Base-by-base conservation (phyloP, 2,329 filamentous ascomycete genomes). In the Neonectria ditissima region DNA sequence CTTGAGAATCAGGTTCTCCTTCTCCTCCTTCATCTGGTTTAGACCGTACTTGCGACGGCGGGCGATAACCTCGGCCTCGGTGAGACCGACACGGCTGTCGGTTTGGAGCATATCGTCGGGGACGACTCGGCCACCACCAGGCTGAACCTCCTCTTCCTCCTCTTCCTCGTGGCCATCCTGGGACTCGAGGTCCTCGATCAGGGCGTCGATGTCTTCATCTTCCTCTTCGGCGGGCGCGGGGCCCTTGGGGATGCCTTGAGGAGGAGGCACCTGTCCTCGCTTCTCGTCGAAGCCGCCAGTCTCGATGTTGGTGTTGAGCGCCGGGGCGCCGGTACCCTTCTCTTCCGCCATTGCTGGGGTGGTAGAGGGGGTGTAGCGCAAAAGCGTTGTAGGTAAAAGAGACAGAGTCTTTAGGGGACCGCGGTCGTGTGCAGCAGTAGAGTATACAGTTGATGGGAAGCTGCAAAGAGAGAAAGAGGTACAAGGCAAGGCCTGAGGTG, bases 11-110 rank as follows among this genome's bases (percentile, higher is more conserved):
- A 94, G 75, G 75, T 94, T 97, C 81, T 94, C 91, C 82, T 93
- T 94, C 83, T 95, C 92, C 81, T 97, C 92, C 81, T 92, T 94
- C 92, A 97, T 93, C 79, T 93, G 89, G 79, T 97, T 97, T 76
- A 92, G 84, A 78, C 93, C 93, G 78, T 90, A 92, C 79, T 92
- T 92, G 82, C 87, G 90, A 63, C 90, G 86, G 54, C 83, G 82
- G 54, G 82, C 75, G 32, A 81, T 66, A 54, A 94, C 92, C 80
- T 97, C 91, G 47, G 83, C 78, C 62, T 91, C 87, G 14, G 88
- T 93, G 9, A 97, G 85, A 85, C 93, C 92, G 20, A 85, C 81
- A 50, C 87, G 86, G 60, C 88, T 90, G 75, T 94, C 89, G 18
- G 93, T 97, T 79, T 92, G 87, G 45, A 97, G 86, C 78, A 93